phyloP scores from a whole-genome alignment of 306 rosid genomes.

The Boehmeria nivea region DNA sequence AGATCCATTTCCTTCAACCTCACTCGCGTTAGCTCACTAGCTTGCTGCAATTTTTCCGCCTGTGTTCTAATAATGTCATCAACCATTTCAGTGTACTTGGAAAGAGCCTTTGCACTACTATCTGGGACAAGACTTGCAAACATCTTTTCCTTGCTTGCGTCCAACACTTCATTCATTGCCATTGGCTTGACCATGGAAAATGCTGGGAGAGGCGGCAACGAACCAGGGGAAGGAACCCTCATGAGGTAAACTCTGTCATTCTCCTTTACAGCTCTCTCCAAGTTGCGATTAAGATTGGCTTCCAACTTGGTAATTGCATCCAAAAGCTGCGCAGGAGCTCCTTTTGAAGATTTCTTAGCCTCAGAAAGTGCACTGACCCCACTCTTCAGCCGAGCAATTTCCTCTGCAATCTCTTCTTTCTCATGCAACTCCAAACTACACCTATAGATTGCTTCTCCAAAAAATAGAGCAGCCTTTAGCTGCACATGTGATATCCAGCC shows the following conservation, averaged over 20 bases:
- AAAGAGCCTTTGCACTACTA: constrained; percentile 86
- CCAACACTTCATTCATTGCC: constrained; percentile 81
- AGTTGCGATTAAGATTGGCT: constrained; percentile 66
- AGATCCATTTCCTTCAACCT: constrained; percentile 98
- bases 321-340: constrained; percentile 79
- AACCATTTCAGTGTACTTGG: constrained; percentile 95
- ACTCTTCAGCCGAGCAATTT: constrained; percentile 74
- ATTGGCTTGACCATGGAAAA: constrained; percentile 88
- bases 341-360: constrained; percentile 64
- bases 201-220: constrained; percentile 68
- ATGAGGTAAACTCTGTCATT: constrained; percentile 94
- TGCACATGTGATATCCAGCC: constrained; percentile 88
- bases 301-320: constrained; percentile 82
- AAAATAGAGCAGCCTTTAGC: constrained; percentile 74
- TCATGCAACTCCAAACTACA: constrained; percentile 81
- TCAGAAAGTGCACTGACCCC: constrained; percentile 57
- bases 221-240: constrained; percentile 77
- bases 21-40: constrained; percentile 91
- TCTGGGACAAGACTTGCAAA: constrained; percentile 93
- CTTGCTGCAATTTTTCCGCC: constrained; percentile 92
- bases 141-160: constrained; percentile 95
- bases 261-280: constrained; percentile 95
- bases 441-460: constrained; percentile 84
- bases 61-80: constrained; percentile 86
- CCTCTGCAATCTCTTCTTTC: constrained; percentile 91